Conservation (phyloP, 78 protist genomes). For the Dictyostelium citrinum region DNA sequence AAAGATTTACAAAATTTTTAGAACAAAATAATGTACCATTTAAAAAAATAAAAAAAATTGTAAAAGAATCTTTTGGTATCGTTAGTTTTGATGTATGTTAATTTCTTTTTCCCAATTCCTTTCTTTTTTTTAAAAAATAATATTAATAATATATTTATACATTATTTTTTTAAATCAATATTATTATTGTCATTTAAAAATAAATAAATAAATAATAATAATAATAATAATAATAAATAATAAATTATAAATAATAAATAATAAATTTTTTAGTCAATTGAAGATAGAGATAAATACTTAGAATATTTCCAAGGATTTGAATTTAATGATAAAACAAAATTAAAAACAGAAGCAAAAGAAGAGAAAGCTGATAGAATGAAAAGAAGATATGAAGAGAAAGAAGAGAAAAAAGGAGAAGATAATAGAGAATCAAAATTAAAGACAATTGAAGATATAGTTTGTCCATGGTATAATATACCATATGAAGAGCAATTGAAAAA, state of each 20-base stretch:
- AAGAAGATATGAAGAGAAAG: neutral
- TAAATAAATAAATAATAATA: too few species aligned
- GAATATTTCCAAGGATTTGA: neutral
- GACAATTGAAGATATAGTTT: constrained; percentile 34
- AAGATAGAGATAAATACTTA: neutral
- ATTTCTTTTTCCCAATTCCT: neutral
- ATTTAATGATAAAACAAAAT: neutral
- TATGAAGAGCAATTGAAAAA: constrained; percentile 51
- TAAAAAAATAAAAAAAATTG: constrained; percentile 24
- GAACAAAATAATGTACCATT: neutral
- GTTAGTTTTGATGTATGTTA: constrained; percentile 18
- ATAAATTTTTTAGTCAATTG: neutral
- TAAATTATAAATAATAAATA: neutral
- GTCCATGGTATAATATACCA: constrained; percentile 56
- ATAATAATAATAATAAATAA: neutral
- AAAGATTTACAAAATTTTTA: constrained; percentile 20
- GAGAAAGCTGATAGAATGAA: constrained; percentile 13
- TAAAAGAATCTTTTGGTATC: constrained; percentile 16
- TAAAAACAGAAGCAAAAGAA: constrained; percentile 5
- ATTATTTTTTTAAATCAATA: neutral
- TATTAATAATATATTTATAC: too few species aligned
- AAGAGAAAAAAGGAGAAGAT: neutral
- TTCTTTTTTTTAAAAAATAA: too few species aligned
- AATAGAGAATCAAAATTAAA: neutral
- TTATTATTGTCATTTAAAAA: too few species aligned